Evolutionary conservation across 495 filamentous ascomycete species (phyloP).

Genomic region (Aspergillus asperescens): DNA sequence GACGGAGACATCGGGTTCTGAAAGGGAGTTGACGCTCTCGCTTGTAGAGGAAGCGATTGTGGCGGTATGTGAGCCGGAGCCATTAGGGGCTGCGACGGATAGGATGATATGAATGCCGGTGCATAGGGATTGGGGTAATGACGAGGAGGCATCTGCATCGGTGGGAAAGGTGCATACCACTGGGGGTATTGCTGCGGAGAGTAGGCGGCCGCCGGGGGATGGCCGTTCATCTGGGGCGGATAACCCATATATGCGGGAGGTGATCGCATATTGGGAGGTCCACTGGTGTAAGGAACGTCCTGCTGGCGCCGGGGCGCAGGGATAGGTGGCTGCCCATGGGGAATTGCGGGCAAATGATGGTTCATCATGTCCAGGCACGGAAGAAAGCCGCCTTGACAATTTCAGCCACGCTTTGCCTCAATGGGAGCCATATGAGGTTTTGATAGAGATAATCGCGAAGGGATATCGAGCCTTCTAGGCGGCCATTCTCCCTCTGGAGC

Average conservation of each 20-base stretch:
- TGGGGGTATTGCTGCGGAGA: conserved; percentile 41
- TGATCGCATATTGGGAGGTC: conserved; percentile 42
- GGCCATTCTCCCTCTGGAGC: conserved; percentile 32
- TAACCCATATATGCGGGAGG: conserved; percentile 44
- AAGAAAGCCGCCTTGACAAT: conserved; percentile 35
- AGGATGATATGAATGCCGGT: conserved; percentile 48
- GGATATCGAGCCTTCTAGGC: conserved; percentile 27
- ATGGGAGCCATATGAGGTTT: conserved; percentile 42
- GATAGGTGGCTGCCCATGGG: conserved; percentile 52
- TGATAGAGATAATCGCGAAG: conserved; percentile 20
- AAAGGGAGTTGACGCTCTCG: conserved; percentile 39
- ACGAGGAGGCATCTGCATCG: conserved; percentile 42
- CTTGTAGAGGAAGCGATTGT: conserved; percentile 34
- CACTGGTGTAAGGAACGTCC: conserved; percentile 45
- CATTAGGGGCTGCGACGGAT: conserved; percentile 41
- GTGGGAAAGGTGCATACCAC: conserved; percentile 45
- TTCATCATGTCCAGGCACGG: conserved; percentile 49
- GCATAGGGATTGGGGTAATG: conserved; percentile 39
- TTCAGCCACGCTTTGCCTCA: conserved; percentile 42
- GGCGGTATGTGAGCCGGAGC: conserved; percentile 37
- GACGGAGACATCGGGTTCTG: conserved; percentile 42
- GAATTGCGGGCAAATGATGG: conserved; percentile 49
- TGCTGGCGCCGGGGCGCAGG: conserved; percentile 45
- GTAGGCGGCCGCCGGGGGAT: conserved; percentile 36
- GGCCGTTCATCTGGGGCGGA: conserved; percentile 43